phyloP scores from a whole-genome alignment of 495 filamentous ascomycete genomes.

The Hyaloscypha variabilis region DNA sequence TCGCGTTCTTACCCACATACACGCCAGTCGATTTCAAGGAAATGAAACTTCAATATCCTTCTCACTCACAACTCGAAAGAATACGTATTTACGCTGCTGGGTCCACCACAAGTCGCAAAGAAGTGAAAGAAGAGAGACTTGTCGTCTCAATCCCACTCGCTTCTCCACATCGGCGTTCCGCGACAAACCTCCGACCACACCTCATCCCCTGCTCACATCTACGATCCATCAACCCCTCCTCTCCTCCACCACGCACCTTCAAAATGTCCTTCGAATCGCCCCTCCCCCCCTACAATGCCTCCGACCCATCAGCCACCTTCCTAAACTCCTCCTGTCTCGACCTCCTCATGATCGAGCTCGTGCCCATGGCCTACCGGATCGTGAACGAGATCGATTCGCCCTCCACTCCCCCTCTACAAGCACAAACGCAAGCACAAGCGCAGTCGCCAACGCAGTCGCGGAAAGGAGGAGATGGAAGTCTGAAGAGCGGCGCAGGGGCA shows the following conservation, averaged over 20 bases:
- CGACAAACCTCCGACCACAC: background rate
- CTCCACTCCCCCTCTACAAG: constrained; percentile 30
- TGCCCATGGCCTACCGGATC: constrained; percentile 89
- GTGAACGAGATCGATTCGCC: constrained; percentile 55
- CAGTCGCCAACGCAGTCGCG: too few species aligned
- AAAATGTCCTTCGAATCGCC: constrained; percentile 78
- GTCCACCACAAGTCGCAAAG: too few species aligned
- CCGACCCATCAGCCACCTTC: constrained; percentile 77
- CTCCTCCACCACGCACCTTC: background rate
- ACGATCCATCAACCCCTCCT: background rate
- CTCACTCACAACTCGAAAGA: too few species aligned
- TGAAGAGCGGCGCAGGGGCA: constrained; percentile 9
- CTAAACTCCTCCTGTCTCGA: constrained; percentile 83
- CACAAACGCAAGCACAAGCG: background rate
- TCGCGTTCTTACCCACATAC: too few species aligned
- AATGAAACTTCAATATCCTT: too few species aligned
- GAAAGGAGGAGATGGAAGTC: constrained; percentile 3
- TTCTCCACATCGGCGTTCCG: background rate
- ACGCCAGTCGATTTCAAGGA: too few species aligned
- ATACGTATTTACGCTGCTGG: too few species aligned
- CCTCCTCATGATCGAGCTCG: constrained; percentile 92
- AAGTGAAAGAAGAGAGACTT: too few species aligned
- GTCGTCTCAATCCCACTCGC: too few species aligned
- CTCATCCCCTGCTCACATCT: background rate
- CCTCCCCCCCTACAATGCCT: constrained; percentile 68